Base-by-base conservation (phyloP, 2,329 filamentous ascomycete genomes). In the Fusarium mundagurra region DNA sequence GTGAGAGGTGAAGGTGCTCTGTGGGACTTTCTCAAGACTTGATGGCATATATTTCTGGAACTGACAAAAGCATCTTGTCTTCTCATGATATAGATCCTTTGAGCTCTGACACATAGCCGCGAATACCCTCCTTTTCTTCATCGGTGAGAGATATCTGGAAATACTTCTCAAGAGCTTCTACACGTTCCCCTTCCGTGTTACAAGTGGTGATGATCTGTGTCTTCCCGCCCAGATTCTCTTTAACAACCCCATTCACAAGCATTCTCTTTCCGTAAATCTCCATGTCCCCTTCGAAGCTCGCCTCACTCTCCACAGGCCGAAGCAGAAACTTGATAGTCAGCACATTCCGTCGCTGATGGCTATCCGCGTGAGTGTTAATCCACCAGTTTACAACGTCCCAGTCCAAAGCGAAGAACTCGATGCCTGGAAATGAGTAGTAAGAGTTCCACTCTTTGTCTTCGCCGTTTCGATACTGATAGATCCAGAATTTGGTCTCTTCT, bases 351-450 rank as follows among this genome's bases (percentile, higher is more conserved):
- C 86, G 88, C 79, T 92, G 92, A 76, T 86, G 88, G 61, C 84
- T 87, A 34, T 81, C 79, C n/a, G 83, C 80, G 62, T 81, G 82
- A 45, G 84, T 84, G 68, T 86, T 89, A 6, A 88, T 88, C 55
- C 79, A 87, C 72, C 84, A 88, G 79, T 89, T 92, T 83, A 93
- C 87, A 14, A 91, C 84, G 31, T 84, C 85, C 79, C 90, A 93
- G 80, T 93, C 76, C 11, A 72, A 53, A 12, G 71, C 60, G 18
- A 60, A 69, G 78, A 92, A 93, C 79, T 93, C 91, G 16, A 87
- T 83, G 62, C 92, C 89, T 1, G 87, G 86, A 77, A 94, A 95
- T 66, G 87, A 89, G 79, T 93, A 94, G 45, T 86, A 88, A 0
- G 88, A 83, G 36, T 88, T 85, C 89, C 92, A 95, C 6, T 84